Evolutionary conservation across 306 rosid species (phyloP).

Genomic region (Astragalus glycyphyllos): DNA sequence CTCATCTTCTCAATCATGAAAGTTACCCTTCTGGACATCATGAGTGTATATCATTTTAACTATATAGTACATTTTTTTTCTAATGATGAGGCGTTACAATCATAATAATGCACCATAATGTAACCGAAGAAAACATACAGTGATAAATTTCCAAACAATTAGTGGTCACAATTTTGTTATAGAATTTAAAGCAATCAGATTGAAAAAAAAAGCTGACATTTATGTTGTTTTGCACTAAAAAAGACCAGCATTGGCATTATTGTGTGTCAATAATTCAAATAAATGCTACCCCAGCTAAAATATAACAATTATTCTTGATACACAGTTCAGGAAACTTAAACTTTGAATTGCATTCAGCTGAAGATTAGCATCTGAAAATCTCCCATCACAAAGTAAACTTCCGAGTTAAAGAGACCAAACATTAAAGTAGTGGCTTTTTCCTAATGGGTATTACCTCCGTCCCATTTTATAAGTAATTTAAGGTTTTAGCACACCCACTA

Average conservation of each 20-base stretch:
- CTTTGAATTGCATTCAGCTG: background rate
- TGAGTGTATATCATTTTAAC: too few species aligned
- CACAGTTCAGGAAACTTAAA: slow-evolving; percentile 26
- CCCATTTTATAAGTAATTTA: too few species aligned
- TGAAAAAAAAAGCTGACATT: background rate
- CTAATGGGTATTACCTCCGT: too few species aligned
- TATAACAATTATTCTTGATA: slow-evolving; percentile 13
- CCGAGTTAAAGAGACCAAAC: slow-evolving; percentile 22
- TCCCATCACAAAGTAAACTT: background rate
- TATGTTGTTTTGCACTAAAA: slow-evolving; percentile 17
- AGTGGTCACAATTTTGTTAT: background rate
- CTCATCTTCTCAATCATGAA: too few species aligned
- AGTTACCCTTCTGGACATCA: too few species aligned
- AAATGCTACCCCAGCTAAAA: slow-evolving; percentile 4
- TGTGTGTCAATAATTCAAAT: slow-evolving; percentile 1
- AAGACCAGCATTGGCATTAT: background rate
- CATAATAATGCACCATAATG: background rate
- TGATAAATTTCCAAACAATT: background rate
- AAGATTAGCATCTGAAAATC: background rate
- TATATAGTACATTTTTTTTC: too few species aligned
- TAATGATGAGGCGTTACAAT: background rate
- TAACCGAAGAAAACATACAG: background rate
- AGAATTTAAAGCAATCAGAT: slow-evolving; percentile 16
- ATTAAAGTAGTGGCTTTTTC: background rate
- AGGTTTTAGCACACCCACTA: too few species aligned